Evolutionary conservation across 352 stramenopile species (phyloP), one percentile per base, ranked within the genome.

Genomic region (Phytophthora sp.): DNA sequence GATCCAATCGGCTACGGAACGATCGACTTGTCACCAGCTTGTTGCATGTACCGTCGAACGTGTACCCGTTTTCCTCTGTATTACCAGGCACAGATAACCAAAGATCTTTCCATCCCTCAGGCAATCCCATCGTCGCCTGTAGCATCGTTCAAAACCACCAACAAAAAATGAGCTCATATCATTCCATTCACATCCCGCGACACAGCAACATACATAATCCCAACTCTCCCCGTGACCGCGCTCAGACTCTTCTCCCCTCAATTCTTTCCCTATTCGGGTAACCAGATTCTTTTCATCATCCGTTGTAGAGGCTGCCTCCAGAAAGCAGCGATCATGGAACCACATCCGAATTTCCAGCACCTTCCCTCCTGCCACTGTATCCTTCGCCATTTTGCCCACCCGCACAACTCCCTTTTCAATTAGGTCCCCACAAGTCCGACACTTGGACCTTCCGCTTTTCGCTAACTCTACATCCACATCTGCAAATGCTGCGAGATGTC

Each of bases 21-120:
- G 80, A 70, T 31, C 65, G 72, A 65, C 80, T 91, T 31, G 69
- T 69, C 49, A 94, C 84, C 51, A 92, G 53, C 1, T 53, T 63
- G 44, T 94, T 94, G 7, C 57, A 63, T 30, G 76, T 76, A 18
- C 82, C 85, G 41, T 94, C 85, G 49, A 89, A 94, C 20, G 85
- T 94, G 64, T 75, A 84, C 0, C 85, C 85, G 18, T 94, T 94
- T 41, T 87, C 74, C 53, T 94, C 83, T 2, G 85, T 89, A 35
- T 92, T 90, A 20, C 81, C 82, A 7, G 62, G 56, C 11, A 92
- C 75, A 0, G 66, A 77, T 30, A 94, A 59, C 85, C 85, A 94
- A 4, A 91, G 74, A 41, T 94, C 85, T 16, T 71, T 88, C 85
- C 85, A 94, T 1, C 72, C 69, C 5, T 57, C 41, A 16, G 83